Base-by-base conservation (phyloP, 306 rosid species). In the Prunus mira region DNA sequence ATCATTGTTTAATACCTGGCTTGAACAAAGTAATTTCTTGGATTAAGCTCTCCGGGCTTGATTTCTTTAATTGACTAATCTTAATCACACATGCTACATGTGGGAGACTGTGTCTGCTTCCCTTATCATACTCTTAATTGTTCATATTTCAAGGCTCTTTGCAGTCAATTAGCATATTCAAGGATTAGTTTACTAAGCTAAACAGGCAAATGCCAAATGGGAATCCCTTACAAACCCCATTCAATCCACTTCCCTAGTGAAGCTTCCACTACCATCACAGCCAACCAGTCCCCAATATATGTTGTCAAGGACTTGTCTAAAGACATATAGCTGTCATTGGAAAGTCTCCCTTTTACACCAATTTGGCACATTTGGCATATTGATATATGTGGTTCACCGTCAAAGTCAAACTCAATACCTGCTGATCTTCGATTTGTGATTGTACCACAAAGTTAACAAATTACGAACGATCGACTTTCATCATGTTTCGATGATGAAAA, bases 11-110 rank as follows among this genome's bases (percentile, higher is more conserved):
- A 77, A 71, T 50, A 56, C 24, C 76, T 38, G 47, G 78, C 43
- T 73, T 43, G 76, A 76, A 51, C 84, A 73, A 79, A 77, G 82
- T 73, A 69, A 73, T 76, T 75, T 81, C 75, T 87, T 80, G 79
- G 85, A 79, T 82, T 60, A 65, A 71, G 84, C 76, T 43, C 69
- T 74, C 56, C 14, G 38, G 46, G 55, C 76, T 78, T 52, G 77
- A 65, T 46, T 75, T 71, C 67, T 72, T 86, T 84, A 80, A 82
- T 86, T 82, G 81, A 85, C 71, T 78, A 82, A 64, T 78, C 79
- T 77, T 69, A 73, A 51, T 71, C 85, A 72, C 86, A 93, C 91
- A 89, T 88, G 92, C 87, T 67, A 69, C 89, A 70, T 84, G 89
- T 88, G 85, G 95, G 85, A 85, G 88, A 80, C 82, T 27, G 87